Percentiles rank a stretch among this genome's conserved stretches.
Conservation (phyloP, 306 rosid genomes). For the Vigna trinervia region DNA sequence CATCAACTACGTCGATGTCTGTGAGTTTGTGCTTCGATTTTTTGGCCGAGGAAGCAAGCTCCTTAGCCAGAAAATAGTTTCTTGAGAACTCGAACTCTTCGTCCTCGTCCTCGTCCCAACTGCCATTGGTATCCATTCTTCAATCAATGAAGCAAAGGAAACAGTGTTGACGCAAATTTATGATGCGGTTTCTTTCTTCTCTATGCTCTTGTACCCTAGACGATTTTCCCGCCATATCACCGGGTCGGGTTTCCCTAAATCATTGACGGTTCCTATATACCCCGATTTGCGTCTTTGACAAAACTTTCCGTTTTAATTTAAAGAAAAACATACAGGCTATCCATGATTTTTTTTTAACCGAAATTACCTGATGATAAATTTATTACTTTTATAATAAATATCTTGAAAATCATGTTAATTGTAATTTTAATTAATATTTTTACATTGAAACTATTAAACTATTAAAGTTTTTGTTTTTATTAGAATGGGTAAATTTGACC, state of each 20-base stretch:
- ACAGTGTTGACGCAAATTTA: background rate
- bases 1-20: constrained; percentile 75
- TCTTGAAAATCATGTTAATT: too few relatives aligned
- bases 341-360: too few relatives aligned
- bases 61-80: constrained; percentile 89
- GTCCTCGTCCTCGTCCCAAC: constrained; percentile 61
- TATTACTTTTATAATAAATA: too few relatives aligned
- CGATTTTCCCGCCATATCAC: constrained; percentile 23
- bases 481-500: too few relatives aligned
- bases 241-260: background rate
- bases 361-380: too few relatives aligned
- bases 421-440: too few relatives aligned
- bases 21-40: constrained; percentile 75
- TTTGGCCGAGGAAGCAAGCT: constrained; percentile 66
- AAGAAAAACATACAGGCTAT: too few relatives aligned
- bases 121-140: constrained; percentile 50
- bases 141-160: background rate
- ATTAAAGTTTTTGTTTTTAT: too few relatives aligned
- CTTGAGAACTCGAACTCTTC: constrained; percentile 76
- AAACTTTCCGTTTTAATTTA: too few relatives aligned
- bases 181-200: background rate
- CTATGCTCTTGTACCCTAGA: constrained; percentile 6
- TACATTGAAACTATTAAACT: too few relatives aligned
- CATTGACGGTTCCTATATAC: too few relatives aligned
- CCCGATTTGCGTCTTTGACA: background rate